Conservation (phyloP, 768 basidiomycete genomes). For the Calvatia gigantea region DNA sequence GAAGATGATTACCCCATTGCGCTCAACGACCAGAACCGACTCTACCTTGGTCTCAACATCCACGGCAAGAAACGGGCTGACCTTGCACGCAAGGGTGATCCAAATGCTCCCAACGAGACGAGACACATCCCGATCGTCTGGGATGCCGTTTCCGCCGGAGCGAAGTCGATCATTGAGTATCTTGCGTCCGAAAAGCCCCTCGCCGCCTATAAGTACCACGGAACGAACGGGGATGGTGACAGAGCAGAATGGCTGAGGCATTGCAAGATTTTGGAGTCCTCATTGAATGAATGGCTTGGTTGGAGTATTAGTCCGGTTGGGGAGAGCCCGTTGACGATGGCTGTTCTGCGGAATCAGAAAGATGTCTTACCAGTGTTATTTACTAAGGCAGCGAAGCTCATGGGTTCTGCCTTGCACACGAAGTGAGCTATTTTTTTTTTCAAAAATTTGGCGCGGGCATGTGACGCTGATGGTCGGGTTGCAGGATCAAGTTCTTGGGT, state of each 20-base stretch:
- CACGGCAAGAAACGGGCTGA: slow-evolving; percentile 63
- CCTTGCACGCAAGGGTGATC: slow-evolving; percentile 47
- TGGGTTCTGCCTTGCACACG: slow-evolving; percentile 38
- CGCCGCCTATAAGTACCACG: slow-evolving; percentile 49
- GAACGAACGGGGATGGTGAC: slow-evolving; percentile 36
- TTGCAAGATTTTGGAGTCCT: slow-evolving; percentile 33
- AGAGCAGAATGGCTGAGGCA: slow-evolving; percentile 40
- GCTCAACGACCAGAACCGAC: slow-evolving; percentile 34
- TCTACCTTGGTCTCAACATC: slow-evolving; percentile 59
- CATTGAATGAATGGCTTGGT: slow-evolving; percentile 48
- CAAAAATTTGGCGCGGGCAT: not conserved
- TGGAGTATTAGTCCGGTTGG: slow-evolving; percentile 44
- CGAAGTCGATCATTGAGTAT: slow-evolving; percentile 41
- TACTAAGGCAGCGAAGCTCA: slow-evolving; percentile 36
- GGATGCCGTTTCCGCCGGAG: slow-evolving; percentile 33
- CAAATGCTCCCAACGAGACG: slow-evolving; percentile 28
- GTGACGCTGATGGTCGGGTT: slow-evolving; percentile 2
- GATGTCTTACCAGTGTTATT: slow-evolving; percentile 44
- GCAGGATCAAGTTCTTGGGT: slow-evolving; percentile 37
- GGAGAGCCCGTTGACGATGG: slow-evolving; percentile 50
- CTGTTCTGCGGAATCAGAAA: slow-evolving; percentile 32
- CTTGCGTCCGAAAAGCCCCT: slow-evolving; percentile 43
- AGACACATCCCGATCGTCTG: slow-evolving; percentile 34
- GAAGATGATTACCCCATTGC: slow-evolving; percentile 20
- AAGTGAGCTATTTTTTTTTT: slow-evolving; percentile 28